Percentiles rank a stretch among this genome's conserved stretches.
Evolutionary conservation across 106 monocot genomes (phyloP).

Genomic region (Dendrobium catenatum): DNA sequence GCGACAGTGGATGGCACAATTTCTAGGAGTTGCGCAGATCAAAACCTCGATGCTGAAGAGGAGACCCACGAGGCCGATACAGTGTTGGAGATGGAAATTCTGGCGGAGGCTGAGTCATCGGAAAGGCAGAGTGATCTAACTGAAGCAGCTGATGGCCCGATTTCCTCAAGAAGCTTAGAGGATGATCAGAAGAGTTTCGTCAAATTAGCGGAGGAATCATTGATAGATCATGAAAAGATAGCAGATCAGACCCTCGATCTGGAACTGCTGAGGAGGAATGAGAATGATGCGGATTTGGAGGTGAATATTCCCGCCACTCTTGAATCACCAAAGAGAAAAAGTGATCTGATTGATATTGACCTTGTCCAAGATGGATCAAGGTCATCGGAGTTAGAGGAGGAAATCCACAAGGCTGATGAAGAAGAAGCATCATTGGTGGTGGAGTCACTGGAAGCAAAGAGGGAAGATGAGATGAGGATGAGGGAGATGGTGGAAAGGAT

Average conservation of each 20-base stretch:
- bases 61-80: not conserved
- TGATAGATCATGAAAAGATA: no score
- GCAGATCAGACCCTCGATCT: no score
- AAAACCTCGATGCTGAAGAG: not conserved
- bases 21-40: not conserved
- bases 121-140: no score
- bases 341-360: not conserved
- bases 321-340: not conserved
- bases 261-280: not conserved
- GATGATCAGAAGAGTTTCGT: no score
- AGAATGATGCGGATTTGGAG: not conserved
- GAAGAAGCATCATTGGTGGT: not conserved
- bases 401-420: not conserved
- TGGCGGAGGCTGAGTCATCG: not conserved
- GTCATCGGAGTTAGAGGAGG: not conserved
- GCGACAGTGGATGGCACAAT: not conserved
- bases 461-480: conserved; percentile 1
- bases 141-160: no score
- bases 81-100: not conserved
- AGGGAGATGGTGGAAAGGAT: conserved; percentile 42
- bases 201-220: no score
- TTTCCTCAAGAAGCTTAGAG: no score
- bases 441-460: not conserved
- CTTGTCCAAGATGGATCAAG: not conserved
- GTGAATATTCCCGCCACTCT: no score